Percentiles rank a stretch among this genome's conserved stretches.
Conservation (phyloP, 2,329 filamentous ascomycete species). For the Cercospora sojina region DNA sequence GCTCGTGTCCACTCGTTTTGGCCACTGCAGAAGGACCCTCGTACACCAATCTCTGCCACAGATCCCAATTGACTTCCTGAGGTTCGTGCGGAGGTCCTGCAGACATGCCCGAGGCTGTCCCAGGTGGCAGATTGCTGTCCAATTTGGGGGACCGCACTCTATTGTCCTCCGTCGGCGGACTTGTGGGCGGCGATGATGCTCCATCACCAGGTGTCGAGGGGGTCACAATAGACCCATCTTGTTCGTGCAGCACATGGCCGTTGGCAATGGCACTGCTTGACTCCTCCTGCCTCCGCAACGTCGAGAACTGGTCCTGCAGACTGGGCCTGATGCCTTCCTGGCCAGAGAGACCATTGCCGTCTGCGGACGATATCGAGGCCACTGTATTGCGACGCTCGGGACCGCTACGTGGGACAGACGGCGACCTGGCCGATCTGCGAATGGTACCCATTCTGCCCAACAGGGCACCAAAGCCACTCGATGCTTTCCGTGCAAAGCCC, state of each 20-base stretch:
- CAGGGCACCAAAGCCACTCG: constrained; percentile 84
- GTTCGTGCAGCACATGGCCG: constrained; percentile 20
- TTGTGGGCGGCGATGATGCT: constrained; percentile 35
- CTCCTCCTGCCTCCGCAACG: constrained; percentile 48
- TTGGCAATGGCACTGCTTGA: constrained; percentile 30
- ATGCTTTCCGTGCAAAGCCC: constrained; percentile 64
- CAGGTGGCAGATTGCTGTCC: constrained; percentile 72
- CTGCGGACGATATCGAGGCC: constrained; percentile 26
- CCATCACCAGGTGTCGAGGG: constrained; percentile 40
- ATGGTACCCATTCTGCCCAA: constrained; percentile 61
- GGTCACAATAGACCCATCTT: constrained; percentile 14
- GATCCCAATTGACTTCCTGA: constrained; percentile 89
- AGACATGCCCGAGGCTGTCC: constrained; percentile 78
- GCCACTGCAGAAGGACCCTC: constrained; percentile 87
- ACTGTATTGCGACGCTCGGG: constrained; percentile 30
- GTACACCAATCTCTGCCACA: constrained; percentile 96
- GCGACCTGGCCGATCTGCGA: constrained; percentile 57
- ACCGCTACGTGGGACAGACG: constrained; percentile 34
- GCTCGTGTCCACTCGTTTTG: constrained; percentile 80
- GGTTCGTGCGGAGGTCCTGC: constrained; percentile 72
- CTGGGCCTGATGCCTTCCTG: constrained; percentile 39
- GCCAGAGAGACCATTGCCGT: constrained; percentile 30
- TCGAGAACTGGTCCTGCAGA: constrained; percentile 49
- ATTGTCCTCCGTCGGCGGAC: constrained; percentile 28
- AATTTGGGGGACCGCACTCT: constrained; percentile 59